These are phyloP conservation scores for Candida coquimbonensis DNA, from an alignment of 805 yeast species.

Conservation along the genomic window DNA sequence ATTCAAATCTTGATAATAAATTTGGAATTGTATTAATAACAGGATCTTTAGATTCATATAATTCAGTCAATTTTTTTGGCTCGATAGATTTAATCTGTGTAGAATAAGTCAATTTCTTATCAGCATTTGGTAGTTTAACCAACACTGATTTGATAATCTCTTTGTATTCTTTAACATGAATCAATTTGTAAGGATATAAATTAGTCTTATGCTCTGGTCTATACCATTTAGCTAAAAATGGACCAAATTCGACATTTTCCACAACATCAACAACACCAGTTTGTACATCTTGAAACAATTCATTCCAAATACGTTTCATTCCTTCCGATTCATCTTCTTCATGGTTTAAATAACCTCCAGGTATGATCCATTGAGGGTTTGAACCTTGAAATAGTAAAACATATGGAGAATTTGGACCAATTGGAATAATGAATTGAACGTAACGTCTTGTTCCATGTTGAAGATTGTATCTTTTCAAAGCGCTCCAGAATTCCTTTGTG, in stretches of 20 bases:
- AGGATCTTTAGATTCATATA: slow-evolving; percentile 14
- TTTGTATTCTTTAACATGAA: slow-evolving; percentile 4
- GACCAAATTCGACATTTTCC: slow-evolving; percentile 6
- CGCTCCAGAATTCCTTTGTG: slow-evolving; percentile 3
- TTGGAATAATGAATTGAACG: slow-evolving; percentile 10
- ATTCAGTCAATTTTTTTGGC: slow-evolving; percentile 7
- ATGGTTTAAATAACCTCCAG: slow-evolving; percentile 10
- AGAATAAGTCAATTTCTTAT: slow-evolving; percentile 4
- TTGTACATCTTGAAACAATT: slow-evolving; percentile 7
- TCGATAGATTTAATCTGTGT: slow-evolving; percentile 3
- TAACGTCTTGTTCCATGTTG: slow-evolving; percentile 7
- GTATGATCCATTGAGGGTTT: slow-evolving; percentile 2
- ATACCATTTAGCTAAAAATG: slow-evolving; percentile 9
- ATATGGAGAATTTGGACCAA: slow-evolving; percentile 8
- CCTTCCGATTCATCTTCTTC: slow-evolving; percentile 13
- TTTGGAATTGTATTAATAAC: slow-evolving; percentile 25
- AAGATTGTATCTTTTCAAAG: slow-evolving; percentile 3
- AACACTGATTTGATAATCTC: slow-evolving; percentile 11
- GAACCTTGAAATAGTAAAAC: slow-evolving; percentile 6
- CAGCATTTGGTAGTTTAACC: slow-evolving; percentile 6
- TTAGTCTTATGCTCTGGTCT: slow-evolving; percentile 12
- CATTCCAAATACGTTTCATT: slow-evolving; percentile 6
- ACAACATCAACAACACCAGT: background rate
- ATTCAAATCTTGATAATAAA: slow-evolving; percentile 23
- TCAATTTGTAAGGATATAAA: slow-evolving; percentile 13